Percentiles rank a stretch among this genome's conserved stretches.
Conservation (phyloP, 257 asterid species). For the Solanum sejunctum region DNA sequence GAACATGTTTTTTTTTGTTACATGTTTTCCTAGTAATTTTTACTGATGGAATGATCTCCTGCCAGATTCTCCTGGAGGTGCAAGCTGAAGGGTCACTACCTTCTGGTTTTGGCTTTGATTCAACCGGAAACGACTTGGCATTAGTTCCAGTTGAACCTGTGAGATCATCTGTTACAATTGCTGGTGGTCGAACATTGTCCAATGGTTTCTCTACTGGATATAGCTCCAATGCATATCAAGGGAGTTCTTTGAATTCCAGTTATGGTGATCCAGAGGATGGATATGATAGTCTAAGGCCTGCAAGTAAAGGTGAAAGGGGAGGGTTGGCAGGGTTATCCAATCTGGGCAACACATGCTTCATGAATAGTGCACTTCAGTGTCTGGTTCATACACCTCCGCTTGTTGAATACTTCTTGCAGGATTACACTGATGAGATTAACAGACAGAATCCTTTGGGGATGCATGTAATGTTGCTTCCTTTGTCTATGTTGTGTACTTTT, state of each 20-base stretch:
- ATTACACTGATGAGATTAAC: conserved; percentile 81
- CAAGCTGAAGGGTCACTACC: conserved; percentile 33
- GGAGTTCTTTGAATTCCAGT: conserved; percentile 33
- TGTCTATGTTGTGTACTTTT: conserved; percentile 7
- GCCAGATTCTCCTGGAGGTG: conserved; percentile 84
- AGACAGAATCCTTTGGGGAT: conserved; percentile 75
- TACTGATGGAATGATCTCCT: not conserved
- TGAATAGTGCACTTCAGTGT: conserved; percentile 96
- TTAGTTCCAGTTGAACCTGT: conserved; percentile 72
- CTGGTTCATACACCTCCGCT: conserved; percentile 91
- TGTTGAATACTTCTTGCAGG: conserved; percentile 71
- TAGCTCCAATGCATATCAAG: conserved; percentile 34
- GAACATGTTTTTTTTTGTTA: not conserved
- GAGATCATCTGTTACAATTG: conserved; percentile 66
- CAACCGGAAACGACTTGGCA: conserved; percentile 78
- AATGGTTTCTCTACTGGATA: conserved; percentile 57
- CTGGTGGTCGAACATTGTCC: conserved; percentile 86
- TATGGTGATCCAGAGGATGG: conserved; percentile 55
- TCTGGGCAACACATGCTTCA: conserved; percentile 96
- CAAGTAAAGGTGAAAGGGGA: conserved; percentile 49
- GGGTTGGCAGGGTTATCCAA: conserved; percentile 94
- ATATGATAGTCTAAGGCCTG: conserved; percentile 26
- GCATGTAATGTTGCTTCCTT: conserved; percentile 49
- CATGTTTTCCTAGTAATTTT: not conserved
- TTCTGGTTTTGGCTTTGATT: conserved; percentile 41